Evolutionary conservation across 225 moss, liverwort and hornwort genomes (phyloP).

Genomic region (Polytrichum commune): DNA sequence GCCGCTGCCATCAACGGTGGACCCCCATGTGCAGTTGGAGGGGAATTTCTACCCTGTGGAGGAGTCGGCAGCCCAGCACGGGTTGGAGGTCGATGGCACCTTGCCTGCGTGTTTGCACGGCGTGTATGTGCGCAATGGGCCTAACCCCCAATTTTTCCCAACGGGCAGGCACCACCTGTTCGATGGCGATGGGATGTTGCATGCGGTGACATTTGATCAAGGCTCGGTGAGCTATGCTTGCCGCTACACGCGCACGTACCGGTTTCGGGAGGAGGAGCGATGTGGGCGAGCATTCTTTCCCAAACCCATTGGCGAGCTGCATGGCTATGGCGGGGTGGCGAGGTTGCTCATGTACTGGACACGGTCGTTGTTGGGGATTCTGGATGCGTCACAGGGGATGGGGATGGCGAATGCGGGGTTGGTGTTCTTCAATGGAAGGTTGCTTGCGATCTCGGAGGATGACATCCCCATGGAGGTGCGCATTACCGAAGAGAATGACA

Average conservation of each 20-base stretch:
- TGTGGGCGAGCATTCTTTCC: conserved; percentile 73
- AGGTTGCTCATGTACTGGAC: conserved; percentile 64
- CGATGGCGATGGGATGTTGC: conserved; percentile 97
- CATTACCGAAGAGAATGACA: conserved; percentile 53
- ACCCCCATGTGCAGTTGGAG: conserved; percentile 72
- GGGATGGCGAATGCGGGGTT: conserved; percentile 97
- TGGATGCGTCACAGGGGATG: conserved; percentile 79
- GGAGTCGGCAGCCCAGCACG: conserved; percentile 53
- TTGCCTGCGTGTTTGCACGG: conserved; percentile 62
- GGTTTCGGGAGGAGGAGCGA: conserved; percentile 57
- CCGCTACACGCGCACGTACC: conserved; percentile 82
- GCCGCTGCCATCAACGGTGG: conserved; percentile 68
- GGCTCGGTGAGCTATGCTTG: conserved; percentile 73
- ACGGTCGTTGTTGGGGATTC: conserved; percentile 60
- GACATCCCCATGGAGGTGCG: conserved; percentile 71
- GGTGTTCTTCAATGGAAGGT: conserved; percentile 57
- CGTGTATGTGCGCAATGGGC: conserved; percentile 81
- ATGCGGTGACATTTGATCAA: conserved; percentile 63
- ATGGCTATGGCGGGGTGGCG: conserved; percentile 81
- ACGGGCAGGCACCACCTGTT: conserved; percentile 84
- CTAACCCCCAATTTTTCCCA: conserved; percentile 83
- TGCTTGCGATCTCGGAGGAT: conserved; percentile 91
- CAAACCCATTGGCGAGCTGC: conserved; percentile 88
- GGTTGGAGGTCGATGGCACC: conserved; percentile 53
- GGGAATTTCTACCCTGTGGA: conserved; percentile 79